Evolutionary conservation across 495 filamentous ascomycete genomes (phyloP).

Genomic region (Tetracladium marchalianum): DNA sequence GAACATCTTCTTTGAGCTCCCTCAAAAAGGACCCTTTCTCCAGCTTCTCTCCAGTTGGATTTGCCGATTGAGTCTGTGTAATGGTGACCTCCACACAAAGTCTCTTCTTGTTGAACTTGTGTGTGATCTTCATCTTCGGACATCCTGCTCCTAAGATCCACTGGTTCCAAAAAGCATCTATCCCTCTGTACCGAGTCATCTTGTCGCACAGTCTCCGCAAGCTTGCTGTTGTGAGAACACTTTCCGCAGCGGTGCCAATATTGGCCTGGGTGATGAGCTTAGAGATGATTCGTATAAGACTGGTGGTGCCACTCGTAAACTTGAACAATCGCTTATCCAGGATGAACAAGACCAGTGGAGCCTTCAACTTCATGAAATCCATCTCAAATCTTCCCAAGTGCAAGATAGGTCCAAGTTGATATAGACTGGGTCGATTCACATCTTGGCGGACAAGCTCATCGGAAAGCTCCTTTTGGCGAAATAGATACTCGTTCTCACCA

Average conservation of each 20-base stretch:
- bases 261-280: constrained; percentile 73
- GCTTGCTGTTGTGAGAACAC: constrained; percentile 57
- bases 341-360: constrained; percentile 84
- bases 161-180: constrained; percentile 79
- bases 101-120: constrained; percentile 96
- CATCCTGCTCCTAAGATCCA: constrained; percentile 87
- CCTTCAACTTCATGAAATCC: constrained; percentile 87
- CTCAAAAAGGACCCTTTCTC: constrained; percentile 65
- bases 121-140: constrained; percentile 71
- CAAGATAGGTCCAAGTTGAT: constrained; percentile 67
- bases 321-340: constrained; percentile 85
- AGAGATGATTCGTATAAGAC: constrained; percentile 75
- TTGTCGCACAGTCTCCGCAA: constrained; percentile 82
- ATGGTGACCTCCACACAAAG: constrained; percentile 91
- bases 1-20: constrained; percentile 68
- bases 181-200: constrained; percentile 67
- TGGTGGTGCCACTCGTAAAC: constrained; percentile 60
- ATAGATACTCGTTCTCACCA: constrained; percentile 90
- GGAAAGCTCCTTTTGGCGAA: constrained; percentile 75
- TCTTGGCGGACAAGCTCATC: constrained; percentile 78
- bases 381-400: constrained; percentile 71
- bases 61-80: constrained; percentile 58
- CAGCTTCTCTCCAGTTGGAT: constrained; percentile 5
- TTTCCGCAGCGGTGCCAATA: constrained; percentile 58
- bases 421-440: constrained; percentile 69